Base-by-base conservation (phyloP, 257 asterid genomes). In the Hygrophila difformis region DNA sequence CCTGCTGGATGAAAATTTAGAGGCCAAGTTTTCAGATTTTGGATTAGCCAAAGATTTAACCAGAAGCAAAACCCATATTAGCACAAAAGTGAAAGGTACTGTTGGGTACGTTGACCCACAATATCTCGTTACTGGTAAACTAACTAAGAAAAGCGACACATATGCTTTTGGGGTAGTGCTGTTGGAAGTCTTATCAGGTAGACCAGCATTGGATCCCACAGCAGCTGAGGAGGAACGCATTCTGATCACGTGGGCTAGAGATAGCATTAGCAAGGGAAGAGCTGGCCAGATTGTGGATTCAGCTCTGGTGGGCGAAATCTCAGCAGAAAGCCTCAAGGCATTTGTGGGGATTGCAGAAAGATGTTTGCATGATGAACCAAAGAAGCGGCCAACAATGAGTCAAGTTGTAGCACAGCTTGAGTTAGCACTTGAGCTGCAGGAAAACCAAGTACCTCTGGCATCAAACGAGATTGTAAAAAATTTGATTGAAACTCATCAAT, bases 91-190 rank as follows among this genome's bases (percentile, higher is more conserved):
- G n/a, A 74, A 69, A 16, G 81, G 77, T 17, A 74, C 81, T 6
- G 59, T 52, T 39, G 77, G 81, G 6, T 74, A 74, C 71, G 23
- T 74, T 12, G 81, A 69, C 60, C 81, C 74, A 0, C 53, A 56
- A 39, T 74, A 69, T 60, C 37, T 44, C 40, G 57, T 33, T 28
- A 66, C 81, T 1, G 39, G 48, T 5, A 74, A 52, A 63, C 53
- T 74, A 47, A 62, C 76, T 6, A 62, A 61, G 34, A 73, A 73
- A 63, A 58, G 67, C 8, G 81, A 73, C 51, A 69, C 69, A 18
- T 73, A 73, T 53, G 70, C 77, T 36, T 73, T 73, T 48, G 81
- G 81, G 42, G 77, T 65, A 24, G 72, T 74, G 57, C 44, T 74
- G 21, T 57, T 74, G 51, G 81, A 69, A 59, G 63, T 73, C 12